phyloP scores from a whole-genome alignment of 2,329 filamentous ascomycete genomes.

The Epichloe hybrida region DNA sequence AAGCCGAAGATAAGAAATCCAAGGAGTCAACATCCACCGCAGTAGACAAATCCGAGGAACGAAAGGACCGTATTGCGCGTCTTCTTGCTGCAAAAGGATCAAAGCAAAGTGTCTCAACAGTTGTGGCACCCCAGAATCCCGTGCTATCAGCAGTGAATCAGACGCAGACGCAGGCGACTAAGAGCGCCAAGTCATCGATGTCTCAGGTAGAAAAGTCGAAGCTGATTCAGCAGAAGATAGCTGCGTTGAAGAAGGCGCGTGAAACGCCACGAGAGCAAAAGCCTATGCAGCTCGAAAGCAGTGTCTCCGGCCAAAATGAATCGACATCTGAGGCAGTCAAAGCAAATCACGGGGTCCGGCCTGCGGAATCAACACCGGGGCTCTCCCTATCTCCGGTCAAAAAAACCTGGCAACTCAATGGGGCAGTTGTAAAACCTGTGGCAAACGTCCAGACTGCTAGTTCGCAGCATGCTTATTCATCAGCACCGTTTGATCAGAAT shows the following conservation, averaged over 20 bases:
- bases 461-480: conserved; percentile 20
- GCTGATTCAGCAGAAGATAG: conserved; percentile 64
- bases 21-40: not conserved
- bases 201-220: conserved; percentile 54
- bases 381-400: conserved; percentile 20
- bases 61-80: conserved; percentile 65
- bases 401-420: conserved; percentile 7
- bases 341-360: not conserved
- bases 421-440: conserved; percentile 22
- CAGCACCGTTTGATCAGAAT: conserved; percentile 36
- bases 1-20: not conserved
- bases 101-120: conserved; percentile 24
- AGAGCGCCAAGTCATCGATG: conserved; percentile 15
- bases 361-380: conserved; percentile 18
- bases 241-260: conserved; percentile 51
- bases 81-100: conserved; percentile 60
- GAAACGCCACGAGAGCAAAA: conserved; percentile 21
- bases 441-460: conserved; percentile 60
- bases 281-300: not conserved
- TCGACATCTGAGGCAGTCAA: not conserved
- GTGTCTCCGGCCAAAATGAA: not conserved
- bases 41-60: conserved; percentile 39
- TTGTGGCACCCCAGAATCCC: conserved; percentile 3
- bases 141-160: conserved; percentile 2
- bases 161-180: conserved; percentile 2